phyloP scores from a whole-genome alignment of 768 basidiomycete species.

The Pisolithus albus region DNA sequence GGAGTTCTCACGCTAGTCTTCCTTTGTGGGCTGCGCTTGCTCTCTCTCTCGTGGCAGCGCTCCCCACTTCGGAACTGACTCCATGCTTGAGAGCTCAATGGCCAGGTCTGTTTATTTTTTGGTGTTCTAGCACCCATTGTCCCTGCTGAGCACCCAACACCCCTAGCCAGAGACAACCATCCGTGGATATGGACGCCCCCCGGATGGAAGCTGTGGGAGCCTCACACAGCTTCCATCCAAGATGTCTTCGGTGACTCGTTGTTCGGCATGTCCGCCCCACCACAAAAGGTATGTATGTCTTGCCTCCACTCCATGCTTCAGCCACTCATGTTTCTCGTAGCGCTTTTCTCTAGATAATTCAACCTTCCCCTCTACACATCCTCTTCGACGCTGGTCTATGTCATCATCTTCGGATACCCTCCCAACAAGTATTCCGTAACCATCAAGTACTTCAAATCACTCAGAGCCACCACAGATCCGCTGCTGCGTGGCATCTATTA shows the following conservation, averaged over 20 bases:
- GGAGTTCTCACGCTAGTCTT: too few species aligned
- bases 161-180: slow-evolving; percentile 36
- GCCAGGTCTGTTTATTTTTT: too few species aligned
- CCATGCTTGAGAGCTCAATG: too few species aligned
- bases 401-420: slow-evolving; percentile 88
- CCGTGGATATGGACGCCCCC: too few species aligned
- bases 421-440: slow-evolving; percentile 67
- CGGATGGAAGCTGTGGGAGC: too few species aligned
- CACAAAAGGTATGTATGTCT: slow-evolving; percentile 15
- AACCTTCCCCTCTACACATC: slow-evolving; percentile 6
- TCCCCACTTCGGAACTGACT: too few species aligned
- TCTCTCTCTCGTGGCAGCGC: too few species aligned
- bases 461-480: slow-evolving; percentile 65
- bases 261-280: slow-evolving; percentile 24
- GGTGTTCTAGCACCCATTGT: too few species aligned
- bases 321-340: slow-evolving; percentile 1
- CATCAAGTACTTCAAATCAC: slow-evolving; percentile 62
- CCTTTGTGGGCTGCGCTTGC: too few species aligned
- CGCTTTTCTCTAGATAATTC: slow-evolving; percentile 17
- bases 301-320: background rate
- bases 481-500: too few species aligned
- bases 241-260: slow-evolving; percentile 59
- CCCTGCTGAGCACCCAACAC: too few species aligned
- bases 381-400: slow-evolving; percentile 37
- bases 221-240: slow-evolving; percentile 63